A percentile compares a stretch with the other conserved stretches of the same genome.
phyloP scores from a whole-genome alignment of 108 stramenopile species.

The Nitzschia putrida region DNA sequence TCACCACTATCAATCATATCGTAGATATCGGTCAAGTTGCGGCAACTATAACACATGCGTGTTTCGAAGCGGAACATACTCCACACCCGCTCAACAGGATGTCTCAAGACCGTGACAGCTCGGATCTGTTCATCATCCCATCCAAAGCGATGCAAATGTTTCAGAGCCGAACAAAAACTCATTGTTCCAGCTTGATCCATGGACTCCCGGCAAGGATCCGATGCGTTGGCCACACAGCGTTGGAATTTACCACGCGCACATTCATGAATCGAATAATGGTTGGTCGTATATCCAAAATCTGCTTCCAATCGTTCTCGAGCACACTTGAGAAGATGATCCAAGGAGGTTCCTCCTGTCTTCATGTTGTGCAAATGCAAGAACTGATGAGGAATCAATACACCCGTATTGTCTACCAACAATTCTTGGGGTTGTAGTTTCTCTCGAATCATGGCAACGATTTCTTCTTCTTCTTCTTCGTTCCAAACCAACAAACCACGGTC shows the following conservation, averaged over 20 bases:
- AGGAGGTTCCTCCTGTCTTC: slow-evolving; percentile 76
- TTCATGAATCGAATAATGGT: slow-evolving; percentile 40
- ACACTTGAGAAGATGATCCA: slow-evolving; percentile 59
- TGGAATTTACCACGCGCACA: slow-evolving; percentile 36
- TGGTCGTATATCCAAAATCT: slow-evolving; percentile 1
- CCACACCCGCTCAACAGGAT: slow-evolving; percentile 84
- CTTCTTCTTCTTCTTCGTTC: slow-evolving; percentile 11
- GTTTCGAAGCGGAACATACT: slow-evolving; percentile 74
- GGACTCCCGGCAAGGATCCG: slow-evolving; percentile 15
- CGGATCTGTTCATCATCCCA: slow-evolving; percentile 42
- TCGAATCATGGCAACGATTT: slow-evolving; percentile 2
- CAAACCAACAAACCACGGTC: background rate
- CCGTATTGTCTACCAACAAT: background rate
- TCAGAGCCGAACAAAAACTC: slow-evolving; percentile 73
- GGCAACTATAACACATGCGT: slow-evolving; percentile 65
- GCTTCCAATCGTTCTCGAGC: slow-evolving; percentile 45
- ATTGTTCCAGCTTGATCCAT: slow-evolving; percentile 49
- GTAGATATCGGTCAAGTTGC: slow-evolving; percentile 61
- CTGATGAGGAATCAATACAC: slow-evolving; percentile 51
- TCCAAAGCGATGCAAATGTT: slow-evolving; percentile 55
- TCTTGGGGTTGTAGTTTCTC: slow-evolving; percentile 4
- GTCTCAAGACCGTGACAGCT: slow-evolving; percentile 68
- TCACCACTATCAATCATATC: slow-evolving; percentile 48
- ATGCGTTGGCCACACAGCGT: slow-evolving; percentile 22
- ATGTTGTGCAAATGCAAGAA: slow-evolving; percentile 79